Base-by-base conservation (phyloP, 129 eudicot species). In the Escallonia rubra region DNA sequence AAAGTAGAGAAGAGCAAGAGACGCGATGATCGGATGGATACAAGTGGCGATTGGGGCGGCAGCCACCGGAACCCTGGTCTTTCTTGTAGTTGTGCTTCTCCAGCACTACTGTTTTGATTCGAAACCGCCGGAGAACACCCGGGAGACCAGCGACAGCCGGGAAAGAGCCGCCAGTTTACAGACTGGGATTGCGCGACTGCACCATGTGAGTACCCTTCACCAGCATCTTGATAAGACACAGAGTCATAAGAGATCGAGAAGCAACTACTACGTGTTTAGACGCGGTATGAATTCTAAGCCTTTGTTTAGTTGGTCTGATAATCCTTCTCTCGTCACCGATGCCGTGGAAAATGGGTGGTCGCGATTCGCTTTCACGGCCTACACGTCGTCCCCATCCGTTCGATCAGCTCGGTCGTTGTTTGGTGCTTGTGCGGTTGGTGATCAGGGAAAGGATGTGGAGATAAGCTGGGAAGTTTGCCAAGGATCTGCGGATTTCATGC, bases 291-390 rank as follows among this genome's bases (percentile, higher is more conserved):
- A 80, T 0, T 73, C 88, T 0, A 83, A 70, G 16, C 78, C 83
- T 0, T 14, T 78, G 52, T 91, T 92, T 76, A 78, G 46, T 9
- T 92, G 98, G 98, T 65, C 80, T 13, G 95, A 92, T 63, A 87
- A 92, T 74, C 98, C 96, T 44, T 64, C 89, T 3, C 89, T 89
- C 3, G 74, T 89, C 54, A 81, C 92, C 1, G 95, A 86, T 53
- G 99, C 96, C 6, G 89, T 93, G 10, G 99, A 93, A 52, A 86
- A 89, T 44, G 99, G 99, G 12, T 93, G 99, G 99, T 80, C 96
- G 1, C 66, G 87, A 56, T 94, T 94, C 61, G 90, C 93, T 4
- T 94, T 94, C 73, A 74, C 90, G 3, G 61, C 70, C 65, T 58
- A 54, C 68, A 16, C 65, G 7, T 60, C 91, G 10, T 75, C 87